phyloP scores from a whole-genome alignment of 331 rosid species.

The Malus hybrid region DNA sequence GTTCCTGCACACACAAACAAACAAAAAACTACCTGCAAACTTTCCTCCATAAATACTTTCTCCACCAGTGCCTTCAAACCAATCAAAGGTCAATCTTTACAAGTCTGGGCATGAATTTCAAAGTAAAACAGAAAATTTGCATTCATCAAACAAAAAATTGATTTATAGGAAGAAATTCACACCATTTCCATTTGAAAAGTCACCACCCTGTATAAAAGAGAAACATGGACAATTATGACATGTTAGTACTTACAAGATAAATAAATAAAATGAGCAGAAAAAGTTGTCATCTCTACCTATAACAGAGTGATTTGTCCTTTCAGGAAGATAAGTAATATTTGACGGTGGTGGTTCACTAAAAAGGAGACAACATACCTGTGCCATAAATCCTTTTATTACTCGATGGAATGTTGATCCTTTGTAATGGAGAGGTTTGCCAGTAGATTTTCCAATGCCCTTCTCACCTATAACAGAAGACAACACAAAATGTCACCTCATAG shows the following conservation, averaged over 20 bases:
- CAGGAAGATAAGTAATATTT: not conserved
- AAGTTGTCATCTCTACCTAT: not conserved
- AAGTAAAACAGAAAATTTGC: slow-evolving; percentile 20
- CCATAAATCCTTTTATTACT: slow-evolving; percentile 90
- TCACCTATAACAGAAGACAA: slow-evolving; percentile 50
- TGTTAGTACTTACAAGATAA: not conserved
- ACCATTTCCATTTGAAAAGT: slow-evolving; percentile 89
- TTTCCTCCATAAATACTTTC: slow-evolving; percentile 97
- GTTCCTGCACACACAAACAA: not conserved
- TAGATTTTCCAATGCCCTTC: slow-evolving; percentile 79
- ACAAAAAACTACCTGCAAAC: slow-evolving; percentile 60
- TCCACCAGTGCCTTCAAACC: slow-evolving; percentile 87
- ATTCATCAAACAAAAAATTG: slow-evolving; percentile 14
- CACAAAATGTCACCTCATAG: not conserved
- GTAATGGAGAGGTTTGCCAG: slow-evolving; percentile 82
- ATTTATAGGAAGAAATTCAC: slow-evolving; percentile 26
- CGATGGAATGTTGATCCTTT: slow-evolving; percentile 87
- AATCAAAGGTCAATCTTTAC: slow-evolving; percentile 34
- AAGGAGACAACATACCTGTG: slow-evolving; percentile 62
- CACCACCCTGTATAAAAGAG: slow-evolving; percentile 76
- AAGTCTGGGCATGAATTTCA: slow-evolving; percentile 21
- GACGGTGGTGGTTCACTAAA: not conserved
- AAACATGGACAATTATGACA: not conserved
- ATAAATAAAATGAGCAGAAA: not conserved
- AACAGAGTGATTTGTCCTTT: not conserved